Percentiles rank a stretch among this genome's conserved stretches.
phyloP scores from a whole-genome alignment of 345 rosid genomes.

The Hibiscus tridactylites region DNA sequence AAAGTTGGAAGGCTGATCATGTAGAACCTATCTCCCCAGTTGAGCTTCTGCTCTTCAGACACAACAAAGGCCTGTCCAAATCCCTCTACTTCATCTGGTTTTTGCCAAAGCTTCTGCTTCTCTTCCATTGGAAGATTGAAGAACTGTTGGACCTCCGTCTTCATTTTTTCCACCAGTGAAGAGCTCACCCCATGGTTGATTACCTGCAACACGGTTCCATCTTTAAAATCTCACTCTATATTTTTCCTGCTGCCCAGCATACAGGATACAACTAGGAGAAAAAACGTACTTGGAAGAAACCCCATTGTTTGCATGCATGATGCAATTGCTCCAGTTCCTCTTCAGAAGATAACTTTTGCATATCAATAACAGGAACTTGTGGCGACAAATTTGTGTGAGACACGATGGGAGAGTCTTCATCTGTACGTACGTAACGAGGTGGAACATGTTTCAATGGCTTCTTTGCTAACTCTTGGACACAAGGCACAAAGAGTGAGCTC shows the following conservation, averaged over 20 bases:
- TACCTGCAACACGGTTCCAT: slow-evolving; percentile 4
- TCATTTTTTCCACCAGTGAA: slow-evolving; percentile 5
- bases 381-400: neutral
- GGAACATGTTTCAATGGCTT: slow-evolving; percentile 4
- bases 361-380: slow-evolving; percentile 10
- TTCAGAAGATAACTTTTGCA: slow-evolving; percentile 2
- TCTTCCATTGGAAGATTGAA: neutral
- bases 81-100: neutral
- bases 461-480: slow-evolving; percentile 22
- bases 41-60: slow-evolving; percentile 36
- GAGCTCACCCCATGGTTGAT: slow-evolving; percentile 13
- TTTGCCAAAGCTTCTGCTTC: neutral
- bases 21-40: slow-evolving; percentile 33
- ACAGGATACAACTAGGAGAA: neutral
- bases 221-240: neutral
- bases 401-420: neutral
- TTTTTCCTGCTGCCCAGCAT: neutral
- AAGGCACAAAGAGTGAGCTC: neutral
- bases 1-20: slow-evolving; percentile 22
- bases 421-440: slow-evolving; percentile 8
- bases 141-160: neutral
- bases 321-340: slow-evolving; percentile 9
- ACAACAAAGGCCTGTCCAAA: neutral
- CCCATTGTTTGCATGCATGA: slow-evolving; percentile 17
- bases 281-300: slow-evolving; percentile 10